Conservation (phyloP, 2,329 filamentous ascomycete species). For the Venturia oleaginea region DNA sequence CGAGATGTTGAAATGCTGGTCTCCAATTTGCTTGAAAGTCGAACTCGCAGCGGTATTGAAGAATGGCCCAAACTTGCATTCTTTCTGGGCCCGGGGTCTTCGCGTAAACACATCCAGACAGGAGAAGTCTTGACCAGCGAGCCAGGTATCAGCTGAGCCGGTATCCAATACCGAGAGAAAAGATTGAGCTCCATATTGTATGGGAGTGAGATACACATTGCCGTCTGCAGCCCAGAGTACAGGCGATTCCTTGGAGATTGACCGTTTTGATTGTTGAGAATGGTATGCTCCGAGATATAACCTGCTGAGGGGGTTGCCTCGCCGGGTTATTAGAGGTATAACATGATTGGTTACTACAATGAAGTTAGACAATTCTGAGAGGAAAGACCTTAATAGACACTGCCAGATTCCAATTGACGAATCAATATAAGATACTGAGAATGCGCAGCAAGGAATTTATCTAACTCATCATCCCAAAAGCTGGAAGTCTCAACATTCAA, state of each 20-base stretch:
- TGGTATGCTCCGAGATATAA: not conserved
- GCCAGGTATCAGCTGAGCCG: constrained; percentile 14
- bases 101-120: not conserved
- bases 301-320: not conserved
- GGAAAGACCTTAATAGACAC: not conserved
- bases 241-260: not conserved
- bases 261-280: not conserved
- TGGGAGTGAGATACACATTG: constrained; percentile 8
- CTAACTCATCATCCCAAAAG: not conserved
- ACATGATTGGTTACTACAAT: constrained; percentile 1
- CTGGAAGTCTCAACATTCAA: not conserved
- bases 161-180: constrained; percentile 14
- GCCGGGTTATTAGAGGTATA: not conserved
- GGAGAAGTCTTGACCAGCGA: not conserved
- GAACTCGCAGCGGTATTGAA: constrained; percentile 5
- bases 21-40: not conserved
- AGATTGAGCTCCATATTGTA: not conserved
- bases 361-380: not conserved
- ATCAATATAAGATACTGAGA: not conserved
- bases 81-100: too few species aligned
- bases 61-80: constrained; percentile 12
- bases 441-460: too few species aligned
- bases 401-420: not conserved
- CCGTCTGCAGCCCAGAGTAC: not conserved
- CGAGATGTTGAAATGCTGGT: constrained; percentile 6